Evolutionary conservation across 2,329 filamentous ascomycete species (phyloP).

Genomic region (Colletotrichum godetiae): DNA sequence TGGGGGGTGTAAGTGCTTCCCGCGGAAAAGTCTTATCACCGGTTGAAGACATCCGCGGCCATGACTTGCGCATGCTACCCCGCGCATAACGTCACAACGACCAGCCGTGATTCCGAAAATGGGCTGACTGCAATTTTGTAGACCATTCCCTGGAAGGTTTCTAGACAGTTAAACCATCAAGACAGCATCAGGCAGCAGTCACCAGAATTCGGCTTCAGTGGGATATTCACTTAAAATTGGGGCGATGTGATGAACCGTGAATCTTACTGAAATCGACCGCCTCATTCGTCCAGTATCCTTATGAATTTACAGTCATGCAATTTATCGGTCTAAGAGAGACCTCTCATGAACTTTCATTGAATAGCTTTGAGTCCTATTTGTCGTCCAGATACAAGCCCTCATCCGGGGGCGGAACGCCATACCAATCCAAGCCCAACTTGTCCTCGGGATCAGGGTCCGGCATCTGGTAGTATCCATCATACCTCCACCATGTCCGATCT

Average conservation of each 20-base stretch:
- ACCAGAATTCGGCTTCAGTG: no score
- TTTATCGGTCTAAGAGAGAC: no score
- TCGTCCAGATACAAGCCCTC: slow-evolving; percentile 27
- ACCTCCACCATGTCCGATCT: slow-evolving; percentile 46
- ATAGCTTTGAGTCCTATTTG: background rate
- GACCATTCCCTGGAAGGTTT: no score
- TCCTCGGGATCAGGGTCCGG: slow-evolving; percentile 46
- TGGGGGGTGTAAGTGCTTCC: background rate
- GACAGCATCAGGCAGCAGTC: no score
- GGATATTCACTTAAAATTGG: no score
- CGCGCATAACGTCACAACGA: background rate
- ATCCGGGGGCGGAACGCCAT: slow-evolving; percentile 37
- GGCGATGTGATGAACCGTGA: no score
- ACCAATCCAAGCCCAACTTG: slow-evolving; percentile 45
- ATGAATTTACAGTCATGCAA: background rate
- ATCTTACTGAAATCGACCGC: accelerated
- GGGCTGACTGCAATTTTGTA: background rate
- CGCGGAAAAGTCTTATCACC: slow-evolving; percentile 25
- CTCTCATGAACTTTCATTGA: no score
- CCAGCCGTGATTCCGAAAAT: background rate
- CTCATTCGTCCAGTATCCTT: background rate
- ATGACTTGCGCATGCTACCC: background rate
- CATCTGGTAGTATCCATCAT: slow-evolving; percentile 46
- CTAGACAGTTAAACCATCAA: no score
- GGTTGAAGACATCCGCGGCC: slow-evolving; percentile 11